These are phyloP conservation scores for Pelargonium nanum DNA, from an alignment of 345 rosid genomes.

Conservation along the genomic window DNA sequence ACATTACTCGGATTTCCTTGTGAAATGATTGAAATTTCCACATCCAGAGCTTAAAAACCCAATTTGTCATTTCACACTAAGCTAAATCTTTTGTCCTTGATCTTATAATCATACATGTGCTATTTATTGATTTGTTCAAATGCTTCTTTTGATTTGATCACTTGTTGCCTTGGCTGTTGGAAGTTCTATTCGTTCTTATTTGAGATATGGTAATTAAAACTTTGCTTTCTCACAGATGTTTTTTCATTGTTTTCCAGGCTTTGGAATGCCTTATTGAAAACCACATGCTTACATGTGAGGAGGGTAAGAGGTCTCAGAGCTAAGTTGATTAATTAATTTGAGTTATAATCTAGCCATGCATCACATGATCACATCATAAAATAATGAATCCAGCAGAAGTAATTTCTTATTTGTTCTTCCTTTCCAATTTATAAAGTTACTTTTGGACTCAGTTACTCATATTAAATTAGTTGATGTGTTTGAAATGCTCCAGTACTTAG, in stretches of 20 bases:
- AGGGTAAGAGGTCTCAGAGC: conserved; percentile 41
- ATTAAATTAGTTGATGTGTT: background rate
- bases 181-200: background rate
- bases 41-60: background rate
- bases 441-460: background rate
- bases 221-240: background rate
- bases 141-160: background rate
- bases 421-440: background rate
- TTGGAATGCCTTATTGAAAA: conserved; percentile 88
- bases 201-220: background rate
- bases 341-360: conserved; percentile 2
- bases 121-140: background rate
- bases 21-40: background rate
- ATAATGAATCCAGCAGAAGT: background rate
- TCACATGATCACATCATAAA: background rate
- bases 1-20: background rate
- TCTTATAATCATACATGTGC: background rate
- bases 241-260: conserved; percentile 43
- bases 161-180: background rate
- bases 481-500: background rate
- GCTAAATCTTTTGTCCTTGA: background rate
- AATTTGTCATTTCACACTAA: background rate
- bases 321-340: conserved; percentile 6
- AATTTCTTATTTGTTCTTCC: background rate
- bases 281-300: conserved; percentile 91